phyloP scores from a whole-genome alignment of 257 asterid species.

The Catharanthus roseus region DNA sequence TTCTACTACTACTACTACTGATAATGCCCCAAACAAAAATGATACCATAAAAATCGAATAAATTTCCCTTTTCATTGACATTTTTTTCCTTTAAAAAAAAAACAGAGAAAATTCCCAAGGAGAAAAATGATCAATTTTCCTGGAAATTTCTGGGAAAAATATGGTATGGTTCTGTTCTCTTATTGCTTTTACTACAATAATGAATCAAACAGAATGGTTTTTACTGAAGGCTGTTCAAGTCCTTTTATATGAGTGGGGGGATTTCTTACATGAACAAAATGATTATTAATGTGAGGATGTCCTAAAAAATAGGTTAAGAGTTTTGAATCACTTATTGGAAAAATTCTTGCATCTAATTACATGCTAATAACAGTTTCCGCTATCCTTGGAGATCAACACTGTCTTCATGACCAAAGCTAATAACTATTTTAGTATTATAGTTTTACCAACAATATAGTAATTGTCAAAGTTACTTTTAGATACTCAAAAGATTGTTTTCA shows the following conservation, averaged over 20 bases:
- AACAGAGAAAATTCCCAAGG: too few species aligned
- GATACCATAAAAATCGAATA: background rate
- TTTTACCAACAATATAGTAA: too few species aligned
- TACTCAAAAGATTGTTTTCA: too few species aligned
- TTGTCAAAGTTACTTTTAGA: too few species aligned
- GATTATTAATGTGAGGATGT: background rate
- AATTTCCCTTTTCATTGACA: conserved; percentile 11
- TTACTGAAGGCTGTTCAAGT: background rate
- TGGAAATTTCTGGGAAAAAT: background rate
- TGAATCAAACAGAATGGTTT: background rate
- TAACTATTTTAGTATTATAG: too few species aligned
- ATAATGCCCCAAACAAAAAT: background rate
- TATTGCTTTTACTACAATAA: background rate
- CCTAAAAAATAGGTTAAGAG: background rate
- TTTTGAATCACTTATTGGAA: background rate
- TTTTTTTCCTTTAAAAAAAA: too few species aligned
- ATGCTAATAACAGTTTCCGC: too few species aligned
- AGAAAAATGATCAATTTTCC: too few species aligned
- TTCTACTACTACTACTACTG: conserved; percentile 16
- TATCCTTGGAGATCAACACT: too few species aligned
- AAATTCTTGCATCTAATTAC: background rate
- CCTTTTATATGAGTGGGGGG: conserved; percentile 2
- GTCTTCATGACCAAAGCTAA: too few species aligned
- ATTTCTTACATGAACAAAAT: background rate
- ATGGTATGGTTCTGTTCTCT: background rate